These are phyloP conservation scores for Pyrenopolyporus hunteri DNA, from an alignment of 495 filamentous ascomycete genomes.

Conservation along the genomic window DNA sequence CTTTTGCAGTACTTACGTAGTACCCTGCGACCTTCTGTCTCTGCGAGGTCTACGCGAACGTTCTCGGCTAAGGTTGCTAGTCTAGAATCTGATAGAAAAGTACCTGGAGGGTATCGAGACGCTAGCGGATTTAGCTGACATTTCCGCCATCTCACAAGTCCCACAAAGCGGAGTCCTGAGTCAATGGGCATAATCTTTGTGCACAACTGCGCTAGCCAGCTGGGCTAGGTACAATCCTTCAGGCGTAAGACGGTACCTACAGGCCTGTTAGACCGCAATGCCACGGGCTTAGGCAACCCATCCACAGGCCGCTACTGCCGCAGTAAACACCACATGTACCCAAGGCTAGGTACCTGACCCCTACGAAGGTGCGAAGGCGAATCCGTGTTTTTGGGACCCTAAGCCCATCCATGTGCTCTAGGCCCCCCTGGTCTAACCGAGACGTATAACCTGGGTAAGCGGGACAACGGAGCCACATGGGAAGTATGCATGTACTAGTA, in stretches of 20 bases:
- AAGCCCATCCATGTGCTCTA: no score
- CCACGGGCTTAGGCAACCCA: no score
- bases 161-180: no score
- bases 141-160: neutral
- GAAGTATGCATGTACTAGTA: constrained; percentile 8
- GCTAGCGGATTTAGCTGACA: neutral
- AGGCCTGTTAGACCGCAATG: no score
- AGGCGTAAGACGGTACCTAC: no score
- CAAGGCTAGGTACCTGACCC: neutral
- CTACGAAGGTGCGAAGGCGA: neutral
- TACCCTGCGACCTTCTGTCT: no score
- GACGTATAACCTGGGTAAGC: constrained; percentile 15
- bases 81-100: neutral
- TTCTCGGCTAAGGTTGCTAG: no score
- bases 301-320: no score
- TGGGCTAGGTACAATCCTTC: no score
- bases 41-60: no score
- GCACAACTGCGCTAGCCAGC: neutral
- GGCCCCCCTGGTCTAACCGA: no score
- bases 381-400: neutral
- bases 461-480: constrained; percentile 34
- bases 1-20: neutral
- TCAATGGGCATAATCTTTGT: constrained; percentile 8
- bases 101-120: neutral
- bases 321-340: no score